Conservation (phyloP, 1,284 basidiomycete species). For the Athelia sp. region DNA sequence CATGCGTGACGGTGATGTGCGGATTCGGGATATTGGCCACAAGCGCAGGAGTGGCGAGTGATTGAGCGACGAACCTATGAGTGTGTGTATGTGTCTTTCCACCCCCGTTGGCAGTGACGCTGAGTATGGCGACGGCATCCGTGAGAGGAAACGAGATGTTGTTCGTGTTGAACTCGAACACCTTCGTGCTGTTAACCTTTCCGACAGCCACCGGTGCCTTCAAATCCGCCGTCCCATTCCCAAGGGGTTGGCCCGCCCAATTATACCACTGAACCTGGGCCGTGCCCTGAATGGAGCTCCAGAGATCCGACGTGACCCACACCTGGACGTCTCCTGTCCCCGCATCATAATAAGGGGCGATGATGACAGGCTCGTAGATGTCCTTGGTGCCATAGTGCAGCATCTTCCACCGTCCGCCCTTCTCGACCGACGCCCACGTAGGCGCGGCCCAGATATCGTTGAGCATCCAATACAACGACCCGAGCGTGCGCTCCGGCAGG, state of each 20-base stretch:
- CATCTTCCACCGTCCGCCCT: slow-evolving; percentile 43
- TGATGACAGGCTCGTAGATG: slow-evolving; percentile 30
- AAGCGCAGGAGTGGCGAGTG: slow-evolving; percentile 22
- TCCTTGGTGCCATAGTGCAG: slow-evolving; percentile 32
- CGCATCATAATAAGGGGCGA: slow-evolving; percentile 28
- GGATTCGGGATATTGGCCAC: slow-evolving; percentile 27
- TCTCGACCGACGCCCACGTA: slow-evolving; percentile 39
- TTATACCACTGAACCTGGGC: slow-evolving; percentile 35
- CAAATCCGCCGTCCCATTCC: slow-evolving; percentile 32
- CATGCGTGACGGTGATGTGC: slow-evolving; percentile 20
- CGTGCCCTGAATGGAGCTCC: slow-evolving; percentile 28
- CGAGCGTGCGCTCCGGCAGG: slow-evolving; percentile 36
- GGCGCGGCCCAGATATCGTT: slow-evolving; percentile 46
- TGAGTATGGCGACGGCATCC: not conserved
- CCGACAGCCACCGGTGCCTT: slow-evolving; percentile 24
- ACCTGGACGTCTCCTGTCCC: slow-evolving; percentile 24
- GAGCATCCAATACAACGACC: slow-evolving; percentile 40
- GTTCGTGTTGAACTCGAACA: slow-evolving; percentile 17
- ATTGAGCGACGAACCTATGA: slow-evolving; percentile 29
- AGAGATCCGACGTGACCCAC: slow-evolving; percentile 31
- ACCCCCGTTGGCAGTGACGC: not conserved
- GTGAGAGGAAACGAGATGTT: not conserved
- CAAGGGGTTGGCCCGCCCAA: slow-evolving; percentile 27
- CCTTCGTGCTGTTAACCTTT: slow-evolving; percentile 28
- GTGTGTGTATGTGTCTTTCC: not conserved